These are phyloP conservation scores for Tolypocladium cylindrosporum DNA, from an alignment of 2,329 filamentous ascomycete genomes.

Conservation along the genomic window DNA sequence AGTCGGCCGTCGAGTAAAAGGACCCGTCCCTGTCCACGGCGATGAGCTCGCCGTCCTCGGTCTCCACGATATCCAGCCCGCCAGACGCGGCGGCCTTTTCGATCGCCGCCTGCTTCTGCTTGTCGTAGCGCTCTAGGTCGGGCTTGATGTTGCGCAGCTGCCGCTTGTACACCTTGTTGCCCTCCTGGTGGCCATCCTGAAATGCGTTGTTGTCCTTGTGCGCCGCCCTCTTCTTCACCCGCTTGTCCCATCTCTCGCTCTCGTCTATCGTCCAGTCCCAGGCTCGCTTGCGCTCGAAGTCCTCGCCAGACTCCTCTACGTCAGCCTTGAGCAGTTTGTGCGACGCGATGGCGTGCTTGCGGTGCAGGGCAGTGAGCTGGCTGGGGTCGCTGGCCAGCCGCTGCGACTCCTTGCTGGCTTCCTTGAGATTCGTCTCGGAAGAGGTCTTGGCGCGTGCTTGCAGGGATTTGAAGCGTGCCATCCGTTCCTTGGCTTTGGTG, in stretches of 20 bases:
- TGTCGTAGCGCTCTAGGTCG: conserved; percentile 76
- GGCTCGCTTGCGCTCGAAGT: conserved; percentile 94
- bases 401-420: conserved; percentile 74
- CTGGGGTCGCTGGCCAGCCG: conserved; percentile 68
- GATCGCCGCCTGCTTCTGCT: conserved; percentile 74
- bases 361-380: conserved; percentile 67
- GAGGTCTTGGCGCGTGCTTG: conserved; percentile 70
- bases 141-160: conserved; percentile 70
- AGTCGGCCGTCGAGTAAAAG: conserved; percentile 84
- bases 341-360: conserved; percentile 76
- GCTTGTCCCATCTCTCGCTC: conserved; percentile 85
- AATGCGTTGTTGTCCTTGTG: conserved; percentile 83
- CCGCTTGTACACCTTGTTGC: conserved; percentile 86
- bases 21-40: conserved; percentile 85
- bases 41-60: conserved; percentile 86
- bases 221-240: conserved; percentile 73
- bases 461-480: conserved; percentile 78
- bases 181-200: conserved; percentile 78
- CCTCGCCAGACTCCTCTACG: conserved; percentile 71
- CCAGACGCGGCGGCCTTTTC: conserved; percentile 78
- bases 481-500: conserved; percentile 51
- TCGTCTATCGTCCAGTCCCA: conserved; percentile 99
- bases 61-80: conserved; percentile 87
- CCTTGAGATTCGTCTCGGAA: conserved; percentile 67
- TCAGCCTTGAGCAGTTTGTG: conserved; percentile 93